Evolutionary conservation across 176 grass and related monocot genomes (phyloP), one percentile per base, ranked within the genome.

Genomic region (Puya raimondii): DNA sequence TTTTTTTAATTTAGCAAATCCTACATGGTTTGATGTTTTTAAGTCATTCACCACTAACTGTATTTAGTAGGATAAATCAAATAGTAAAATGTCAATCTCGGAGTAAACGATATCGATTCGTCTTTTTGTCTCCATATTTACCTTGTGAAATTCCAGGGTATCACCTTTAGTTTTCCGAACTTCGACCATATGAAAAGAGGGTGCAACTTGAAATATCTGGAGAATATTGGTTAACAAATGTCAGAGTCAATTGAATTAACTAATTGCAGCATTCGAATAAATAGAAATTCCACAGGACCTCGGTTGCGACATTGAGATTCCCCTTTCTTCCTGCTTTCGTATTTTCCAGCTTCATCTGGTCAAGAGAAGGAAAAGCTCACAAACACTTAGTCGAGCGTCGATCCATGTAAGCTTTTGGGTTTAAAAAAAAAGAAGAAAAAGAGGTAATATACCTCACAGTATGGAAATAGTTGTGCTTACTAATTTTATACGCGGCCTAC

Each of bases 251-350:
- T 42, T 5, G 33, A 42, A 42, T 42, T 42, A 7, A 42, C 33
- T 42, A 42, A 42, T 42, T 5, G 33, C 47, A 14, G 67, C 23
- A 69, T 85, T 75, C 79, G 69, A 54, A 59, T 48, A 12, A n/a
- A 0, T 16, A 12, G 50, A 53, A 73, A 50, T 81, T 80, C 65
- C 64, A 22, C 48, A 42, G 51, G 56, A 87, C 92, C 90, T 99
- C 89, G 65, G 94, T 93, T 47, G 94, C 85, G 70, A 99, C 87
- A 88, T 93, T 99, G 56, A 99, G 94, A 82, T 99, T 99, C 67
- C 94, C 94, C 75, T 99, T 99, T 77, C 94, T 90, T 48, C 94
- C 94, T 61, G 94, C 94, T 86, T 90, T 99, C 0, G 83, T 63
- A 23, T 99, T 99, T 72, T 99, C 82, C 76, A 99, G 86, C 72